A percentile compares a stretch with the other conserved stretches of the same genome.
These are phyloP conservation scores for Elaeagnus macrophylla DNA, from an alignment of 306 rosid species.

Conservation along the genomic window DNA sequence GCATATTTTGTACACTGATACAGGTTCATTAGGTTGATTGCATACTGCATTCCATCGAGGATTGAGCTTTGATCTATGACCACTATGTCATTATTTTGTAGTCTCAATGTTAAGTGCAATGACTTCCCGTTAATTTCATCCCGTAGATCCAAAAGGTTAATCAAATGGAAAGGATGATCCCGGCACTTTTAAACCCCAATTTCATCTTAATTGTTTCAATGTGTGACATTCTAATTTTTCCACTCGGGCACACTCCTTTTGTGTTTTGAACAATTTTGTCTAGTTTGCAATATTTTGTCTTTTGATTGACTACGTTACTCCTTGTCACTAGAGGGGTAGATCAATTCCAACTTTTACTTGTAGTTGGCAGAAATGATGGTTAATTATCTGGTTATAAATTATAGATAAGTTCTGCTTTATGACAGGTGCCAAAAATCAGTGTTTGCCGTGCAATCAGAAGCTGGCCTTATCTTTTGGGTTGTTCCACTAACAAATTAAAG, in stretches of 20 bases:
- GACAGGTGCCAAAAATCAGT: conserved; percentile 47
- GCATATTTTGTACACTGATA: too few relatives aligned
- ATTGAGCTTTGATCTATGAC: neutral
- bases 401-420: conserved; percentile 19
- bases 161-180: neutral
- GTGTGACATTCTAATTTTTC: too few relatives aligned
- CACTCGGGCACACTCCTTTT: too few relatives aligned
- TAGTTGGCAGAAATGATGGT: conserved; percentile 16
- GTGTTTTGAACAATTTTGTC: too few relatives aligned
- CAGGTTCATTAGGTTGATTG: too few relatives aligned
- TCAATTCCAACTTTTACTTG: conserved; percentile 1
- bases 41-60: neutral
- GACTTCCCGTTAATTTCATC: neutral
- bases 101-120: neutral
- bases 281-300: too few relatives aligned
- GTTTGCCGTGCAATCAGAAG: conserved; percentile 54
- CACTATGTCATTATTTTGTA: too few relatives aligned
- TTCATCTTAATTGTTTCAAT: too few relatives aligned
- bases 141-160: neutral
- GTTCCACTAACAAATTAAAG: conserved; percentile 63
- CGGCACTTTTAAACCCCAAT: too few relatives aligned
- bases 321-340: conserved; percentile 2
- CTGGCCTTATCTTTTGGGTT: conserved; percentile 77
- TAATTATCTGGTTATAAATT: neutral
- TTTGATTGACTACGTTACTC: too few relatives aligned